phyloP scores from a whole-genome alignment of 108 stramenopile species.

The Aurantiochytrium sp. region DNA sequence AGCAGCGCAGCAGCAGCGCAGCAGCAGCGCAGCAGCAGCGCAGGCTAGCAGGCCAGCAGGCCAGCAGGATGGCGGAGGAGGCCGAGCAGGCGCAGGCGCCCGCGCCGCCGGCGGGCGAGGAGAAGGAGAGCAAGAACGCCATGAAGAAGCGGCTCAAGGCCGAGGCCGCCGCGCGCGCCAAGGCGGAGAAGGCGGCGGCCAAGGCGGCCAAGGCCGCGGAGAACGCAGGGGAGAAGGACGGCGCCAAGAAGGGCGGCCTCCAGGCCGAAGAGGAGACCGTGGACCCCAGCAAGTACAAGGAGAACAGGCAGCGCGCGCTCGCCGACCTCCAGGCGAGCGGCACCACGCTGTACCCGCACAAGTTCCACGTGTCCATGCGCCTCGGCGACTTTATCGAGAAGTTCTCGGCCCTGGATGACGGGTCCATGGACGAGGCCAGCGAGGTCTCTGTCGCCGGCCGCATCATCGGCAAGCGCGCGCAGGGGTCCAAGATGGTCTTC shows the following conservation, averaged over 20 bases:
- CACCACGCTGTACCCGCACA: conserved; percentile 93
- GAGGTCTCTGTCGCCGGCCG: conserved; percentile 85
- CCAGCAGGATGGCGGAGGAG: neutral
- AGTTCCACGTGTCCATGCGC: conserved; percentile 82
- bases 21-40: too few relatives aligned
- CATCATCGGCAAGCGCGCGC: conserved; percentile 79
- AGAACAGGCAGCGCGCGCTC: conserved; percentile 75
- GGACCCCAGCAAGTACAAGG: conserved; percentile 86
- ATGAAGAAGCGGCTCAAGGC: conserved; percentile 30
- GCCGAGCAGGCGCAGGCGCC: neutral
- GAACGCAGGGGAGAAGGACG: neutral
- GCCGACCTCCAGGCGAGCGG: conserved; percentile 75
- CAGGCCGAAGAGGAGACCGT: conserved; percentile 52
- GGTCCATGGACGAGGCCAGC: conserved; percentile 64
- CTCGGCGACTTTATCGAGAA: conserved; percentile 79
- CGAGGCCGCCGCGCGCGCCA: neutral
- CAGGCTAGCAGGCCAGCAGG: too few relatives aligned
- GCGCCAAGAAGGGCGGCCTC: neutral
- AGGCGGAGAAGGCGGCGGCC: conserved; percentile 23
- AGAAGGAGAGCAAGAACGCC: conserved; percentile 21
- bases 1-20: too few relatives aligned
- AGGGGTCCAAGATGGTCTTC: conserved; percentile 89
- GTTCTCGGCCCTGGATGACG: conserved; percentile 69
- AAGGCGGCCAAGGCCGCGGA: conserved; percentile 22
- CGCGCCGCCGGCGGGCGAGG: neutral